Base-by-base conservation (phyloP, 768 basidiomycete species). In the Kwoniella europaea region DNA sequence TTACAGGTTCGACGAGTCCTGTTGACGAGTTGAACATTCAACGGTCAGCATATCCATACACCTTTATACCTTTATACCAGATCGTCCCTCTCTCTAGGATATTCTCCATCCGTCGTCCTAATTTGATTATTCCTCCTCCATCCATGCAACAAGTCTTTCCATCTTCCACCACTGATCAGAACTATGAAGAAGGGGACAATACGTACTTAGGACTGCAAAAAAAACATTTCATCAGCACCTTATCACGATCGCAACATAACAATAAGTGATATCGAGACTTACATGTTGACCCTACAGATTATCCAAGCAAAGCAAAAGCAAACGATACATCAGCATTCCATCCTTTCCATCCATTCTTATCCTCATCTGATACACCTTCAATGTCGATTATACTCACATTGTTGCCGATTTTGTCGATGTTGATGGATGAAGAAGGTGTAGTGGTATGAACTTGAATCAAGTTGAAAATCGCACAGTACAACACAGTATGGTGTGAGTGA, bases 1-100 rank as follows among this genome's bases (percentile, higher is more conserved):
- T 90, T 85, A 94, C 94, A 97, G 80, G 95, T 98, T 86, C 94
- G 89, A 86, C 95, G 93, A 82, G 94, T 97, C 87, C 94, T 91
- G 76, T 24, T 52, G 22, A 55, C 71, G 64, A 55, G 16, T 63
- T 61, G 27, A 70, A 50, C 20, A 64, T 55, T 42, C 52, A 10
- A 56, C 46, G 12, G 69, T 71, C 42, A 73, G 74, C 68, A 62
- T 73, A 24, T 43, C 15, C 27, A 44, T 55, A 62, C 60, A 35
- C 58, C 58, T 16, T 27, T 53, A 62, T 22, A 35, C 58, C 58
- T 16, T 27, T 53, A 62, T 22, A 50, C 58, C 35, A 66, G 43
- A 18, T 35, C 54, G 27, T 22, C 15, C 22, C n/a, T 55, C 66
- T 10, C 22, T 35, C 56, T 27, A n/a, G 9, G 15, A 59, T 27